Evolutionary conservation across 2,329 filamentous ascomycete species (phyloP), one percentile per base, ranked within the genome.

Genomic region (Peltaster fructicola): DNA sequence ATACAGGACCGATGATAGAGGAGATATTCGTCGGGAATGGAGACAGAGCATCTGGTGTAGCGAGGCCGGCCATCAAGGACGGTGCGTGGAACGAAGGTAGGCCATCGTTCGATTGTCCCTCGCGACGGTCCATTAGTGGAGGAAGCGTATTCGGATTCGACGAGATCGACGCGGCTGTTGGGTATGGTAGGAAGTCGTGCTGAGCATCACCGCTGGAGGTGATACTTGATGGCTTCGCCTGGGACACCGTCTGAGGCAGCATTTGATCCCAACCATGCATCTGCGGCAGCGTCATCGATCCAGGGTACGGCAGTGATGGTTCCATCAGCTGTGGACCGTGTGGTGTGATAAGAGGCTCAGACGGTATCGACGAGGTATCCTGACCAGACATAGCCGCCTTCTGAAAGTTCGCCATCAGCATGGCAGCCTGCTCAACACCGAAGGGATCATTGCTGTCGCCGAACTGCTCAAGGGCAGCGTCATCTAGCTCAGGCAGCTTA

Each of bases 391-490:
- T 85, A 44, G 73, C 84, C 10, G 47, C 47, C 62, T 93, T 93
- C 61, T 93, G 82, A 49, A 95, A 76, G 57, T 95, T 84, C 49
- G 85, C 88, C 61, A 98, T 90, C 52, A 98, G 70, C 81, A 95
- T 93, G 40, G 88, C 88, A 40, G 88, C 88, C 43, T 85, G 82
- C 63, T 98, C 85, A 46, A 93, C 77, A 51, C 93, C 88, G 47
- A 93, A 84, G 56, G 85, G 76, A 50, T 93, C 85, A 51, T 73
- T 79, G 56, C 73, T 79, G 44, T 76, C 78, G 54, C 92, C 82
- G 46, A 95, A 82, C 54, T 92, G 82, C 56, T 93, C 84, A 42
- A 93, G 60, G 28, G 80, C 75, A 22, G 80, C 73, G 23, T 81
- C 73, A 48, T 95, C 88, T 40, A 92, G 69, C 34, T 88, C 72